phyloP scores from a whole-genome alignment of 345 rosid species.

The Alliaria petiolata region DNA sequence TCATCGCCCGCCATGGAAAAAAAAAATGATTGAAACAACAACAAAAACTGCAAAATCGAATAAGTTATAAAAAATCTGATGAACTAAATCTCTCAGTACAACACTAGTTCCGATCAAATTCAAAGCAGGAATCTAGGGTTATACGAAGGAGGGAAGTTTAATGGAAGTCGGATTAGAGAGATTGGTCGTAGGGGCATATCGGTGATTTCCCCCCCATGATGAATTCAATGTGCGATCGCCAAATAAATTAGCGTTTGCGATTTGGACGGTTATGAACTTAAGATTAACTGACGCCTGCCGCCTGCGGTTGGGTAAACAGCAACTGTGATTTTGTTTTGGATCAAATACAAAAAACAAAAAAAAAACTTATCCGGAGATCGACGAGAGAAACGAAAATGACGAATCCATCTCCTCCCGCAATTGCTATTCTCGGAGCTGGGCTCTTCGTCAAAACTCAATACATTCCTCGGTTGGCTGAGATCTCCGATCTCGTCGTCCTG shows the following conservation, averaged over 20 bases:
- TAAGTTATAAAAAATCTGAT: no score
- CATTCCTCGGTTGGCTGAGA: conserved; percentile 80
- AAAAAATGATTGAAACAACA: conserved; percentile 28
- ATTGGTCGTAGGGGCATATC: background rate
- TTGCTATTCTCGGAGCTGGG: conserved; percentile 89
- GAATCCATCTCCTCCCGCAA: conserved; percentile 42
- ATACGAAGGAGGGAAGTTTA: conserved; percentile 12
- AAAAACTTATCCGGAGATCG: no score
- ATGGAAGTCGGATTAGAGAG: background rate
- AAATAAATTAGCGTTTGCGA: background rate
- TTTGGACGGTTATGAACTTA: background rate
- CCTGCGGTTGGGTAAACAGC: conserved; percentile 12
- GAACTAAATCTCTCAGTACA: conserved; percentile 5
- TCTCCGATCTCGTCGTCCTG: conserved; percentile 63
- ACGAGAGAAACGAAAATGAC: conserved; percentile 37
- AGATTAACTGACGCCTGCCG: no score
- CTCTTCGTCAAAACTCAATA: conserved; percentile 88
- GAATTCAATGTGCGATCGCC: background rate
- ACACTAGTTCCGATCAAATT: background rate
- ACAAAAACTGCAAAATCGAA: background rate
- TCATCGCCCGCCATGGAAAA: conserved; percentile 44
- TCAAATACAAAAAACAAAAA: no score
- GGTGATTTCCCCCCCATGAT: background rate
- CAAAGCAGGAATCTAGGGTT: conserved; percentile 31
- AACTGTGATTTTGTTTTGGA: background rate